These are phyloP conservation scores for Tanacetum coccineum DNA, from an alignment of 129 eudicot species.

Conservation along the genomic window DNA sequence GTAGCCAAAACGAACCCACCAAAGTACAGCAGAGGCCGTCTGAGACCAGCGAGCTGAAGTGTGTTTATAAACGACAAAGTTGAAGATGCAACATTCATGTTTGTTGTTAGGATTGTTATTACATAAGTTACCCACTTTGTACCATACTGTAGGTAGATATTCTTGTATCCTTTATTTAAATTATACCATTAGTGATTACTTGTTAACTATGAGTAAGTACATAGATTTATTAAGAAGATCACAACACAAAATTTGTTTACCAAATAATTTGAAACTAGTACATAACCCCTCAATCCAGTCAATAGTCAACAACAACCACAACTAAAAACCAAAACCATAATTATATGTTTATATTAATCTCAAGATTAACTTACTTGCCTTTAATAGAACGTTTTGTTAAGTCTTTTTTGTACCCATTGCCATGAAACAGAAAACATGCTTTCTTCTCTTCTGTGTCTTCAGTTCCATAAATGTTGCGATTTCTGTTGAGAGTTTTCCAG, in stretches of 20 bases:
- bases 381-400: neutral
- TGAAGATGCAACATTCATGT: neutral
- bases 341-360: neutral
- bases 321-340: conserved; percentile 7
- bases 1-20: conserved; percentile 81
- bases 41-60: conserved; percentile 31
- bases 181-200: neutral
- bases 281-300: conserved; percentile 13
- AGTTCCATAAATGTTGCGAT: conserved; percentile 11
- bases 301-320: conserved; percentile 36
- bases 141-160: neutral
- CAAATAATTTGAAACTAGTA: conserved; percentile 26
- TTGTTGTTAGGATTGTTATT: neutral
- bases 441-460: conserved; percentile 26
- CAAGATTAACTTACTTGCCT: conserved; percentile 10
- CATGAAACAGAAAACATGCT: conserved; percentile 28
- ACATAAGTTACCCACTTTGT: neutral
- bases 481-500: neutral
- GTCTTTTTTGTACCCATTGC: neutral
- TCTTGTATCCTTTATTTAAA: neutral
- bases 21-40: conserved; percentile 54
- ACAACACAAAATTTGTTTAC: conserved; percentile 20
- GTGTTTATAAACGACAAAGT: neutral
- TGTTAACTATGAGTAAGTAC: neutral
- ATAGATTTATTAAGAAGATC: too few species aligned